phyloP scores from a whole-genome alignment of 2,329 filamentous ascomycete species.

The Stachybotrys elegans region DNA sequence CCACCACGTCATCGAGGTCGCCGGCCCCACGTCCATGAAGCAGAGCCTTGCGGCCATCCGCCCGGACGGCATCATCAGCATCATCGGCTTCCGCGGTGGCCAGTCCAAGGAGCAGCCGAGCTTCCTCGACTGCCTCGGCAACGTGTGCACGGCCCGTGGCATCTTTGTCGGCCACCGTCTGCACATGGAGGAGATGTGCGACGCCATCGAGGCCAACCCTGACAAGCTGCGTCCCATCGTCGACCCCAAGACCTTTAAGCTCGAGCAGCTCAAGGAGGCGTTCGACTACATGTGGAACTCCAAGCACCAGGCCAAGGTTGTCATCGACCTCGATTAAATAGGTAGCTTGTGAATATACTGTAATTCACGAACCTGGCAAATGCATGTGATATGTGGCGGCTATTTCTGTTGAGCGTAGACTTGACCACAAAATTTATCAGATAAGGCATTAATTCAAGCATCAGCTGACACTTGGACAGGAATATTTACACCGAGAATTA shows the following conservation, averaged over 20 bases:
- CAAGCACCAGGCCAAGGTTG: conserved; percentile 35
- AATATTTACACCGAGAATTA: too few species aligned
- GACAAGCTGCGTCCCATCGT: conserved; percentile 39
- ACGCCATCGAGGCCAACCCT: conserved; percentile 41
- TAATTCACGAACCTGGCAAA: too few species aligned
- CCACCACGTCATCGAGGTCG: conserved; percentile 44
- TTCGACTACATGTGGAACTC: conserved; percentile 33
- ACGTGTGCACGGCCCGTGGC: conserved; percentile 37
- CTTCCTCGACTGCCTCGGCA: conserved; percentile 26
- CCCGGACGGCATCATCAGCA: conserved; percentile 39
- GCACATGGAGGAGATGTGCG: conserved; percentile 48
- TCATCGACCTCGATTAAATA: conserved; percentile 24
- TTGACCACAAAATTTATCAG: too few species aligned
- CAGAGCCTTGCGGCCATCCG: conserved; percentile 41
- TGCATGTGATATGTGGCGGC: conserved; percentile 7
- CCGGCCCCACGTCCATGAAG: conserved; percentile 35
- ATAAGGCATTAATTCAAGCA: conserved; percentile 5
- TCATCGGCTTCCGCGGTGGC: conserved; percentile 32
- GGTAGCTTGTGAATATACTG: conserved; percentile 4
- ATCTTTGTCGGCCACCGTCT: conserved; percentile 39
- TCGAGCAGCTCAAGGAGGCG: conserved; percentile 40
- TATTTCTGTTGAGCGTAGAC: too few species aligned
- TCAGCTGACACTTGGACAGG: background rate
- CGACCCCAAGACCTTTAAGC: conserved; percentile 37
- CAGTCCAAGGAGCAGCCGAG: conserved; percentile 19